A percentile compares a stretch with the other conserved stretches of the same genome.
phyloP scores from a whole-genome alignment of 1,139 yeast genomes.

The Nakaseomyces kungkrabaensis region DNA sequence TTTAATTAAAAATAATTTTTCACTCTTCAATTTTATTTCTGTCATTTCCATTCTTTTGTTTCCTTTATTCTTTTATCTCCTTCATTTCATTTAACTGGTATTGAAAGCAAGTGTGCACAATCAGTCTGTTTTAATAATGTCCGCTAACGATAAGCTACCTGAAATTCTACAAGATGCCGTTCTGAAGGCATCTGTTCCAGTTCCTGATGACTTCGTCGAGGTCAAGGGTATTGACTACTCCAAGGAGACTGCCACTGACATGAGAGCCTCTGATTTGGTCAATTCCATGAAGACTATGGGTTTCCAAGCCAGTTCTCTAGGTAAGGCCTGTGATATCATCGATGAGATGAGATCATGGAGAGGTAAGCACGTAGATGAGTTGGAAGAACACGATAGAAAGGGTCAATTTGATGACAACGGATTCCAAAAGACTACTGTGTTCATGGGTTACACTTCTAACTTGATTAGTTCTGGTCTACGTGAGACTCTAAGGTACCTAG shows the following conservation, averaged over 20 bases:
- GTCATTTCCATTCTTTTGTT: too few species aligned
- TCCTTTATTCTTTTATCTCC: too few species aligned
- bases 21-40: too few species aligned
- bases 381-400: conserved; percentile 59
- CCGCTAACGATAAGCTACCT: conserved; percentile 38
- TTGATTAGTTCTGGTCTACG: conserved; percentile 90
- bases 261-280: conserved; percentile 70
- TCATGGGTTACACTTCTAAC: conserved; percentile 95
- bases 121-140: conserved; percentile 4
- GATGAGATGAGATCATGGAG: conserved; percentile 89
- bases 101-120: not conserved
- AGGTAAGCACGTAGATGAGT: conserved; percentile 58
- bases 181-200: conserved; percentile 73
- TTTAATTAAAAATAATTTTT: too few species aligned
- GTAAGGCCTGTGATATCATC: conserved; percentile 83
- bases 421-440: conserved; percentile 76
- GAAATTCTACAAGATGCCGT: conserved; percentile 79
- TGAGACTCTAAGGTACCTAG: conserved; percentile 79
- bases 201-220: conserved; percentile 65
- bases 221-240: conserved; percentile 88
- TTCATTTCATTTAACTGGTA: too few species aligned
- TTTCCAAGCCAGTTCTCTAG: conserved; percentile 86
- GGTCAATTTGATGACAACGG: conserved; percentile 78
- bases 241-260: conserved; percentile 54
- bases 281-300: conserved; percentile 89